Percentiles rank a stretch among this genome's conserved stretches.
These are phyloP conservation scores for Xylaria sp. DNA, from an alignment of 2,329 filamentous ascomycete species.

Conservation along the genomic window DNA sequence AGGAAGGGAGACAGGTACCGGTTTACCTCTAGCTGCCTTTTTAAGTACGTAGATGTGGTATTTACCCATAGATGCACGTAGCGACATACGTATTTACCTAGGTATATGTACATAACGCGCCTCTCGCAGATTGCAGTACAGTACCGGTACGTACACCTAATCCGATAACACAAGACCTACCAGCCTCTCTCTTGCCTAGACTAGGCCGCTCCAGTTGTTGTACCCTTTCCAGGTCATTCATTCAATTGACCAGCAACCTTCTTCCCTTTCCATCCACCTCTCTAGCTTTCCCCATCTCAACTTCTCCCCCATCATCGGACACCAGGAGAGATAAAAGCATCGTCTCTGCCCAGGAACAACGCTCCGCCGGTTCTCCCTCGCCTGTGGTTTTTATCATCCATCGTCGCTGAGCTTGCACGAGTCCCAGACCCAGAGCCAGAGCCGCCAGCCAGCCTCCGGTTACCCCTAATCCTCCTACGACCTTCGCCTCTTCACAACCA, in stretches of 20 bases:
- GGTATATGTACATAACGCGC: constrained; percentile 11
- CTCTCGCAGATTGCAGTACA: neutral
- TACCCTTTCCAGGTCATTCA: constrained; percentile 40
- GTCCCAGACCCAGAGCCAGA: constrained; percentile 25
- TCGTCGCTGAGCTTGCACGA: constrained; percentile 36
- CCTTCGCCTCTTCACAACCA: constrained; percentile 31
- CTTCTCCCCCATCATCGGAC: constrained; percentile 40
- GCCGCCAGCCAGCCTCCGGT: constrained; percentile 39
- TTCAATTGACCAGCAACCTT: constrained; percentile 49
- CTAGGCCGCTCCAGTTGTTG: constrained; percentile 35
- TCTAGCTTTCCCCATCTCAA: constrained; percentile 44
- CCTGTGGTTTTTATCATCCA: constrained; percentile 28
- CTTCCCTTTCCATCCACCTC: constrained; percentile 47
- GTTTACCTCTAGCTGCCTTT: no score
- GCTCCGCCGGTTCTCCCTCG: constrained; percentile 25
- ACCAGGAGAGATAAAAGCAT: constrained; percentile 38
- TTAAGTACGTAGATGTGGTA: neutral
- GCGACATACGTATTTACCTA: constrained; percentile 13
- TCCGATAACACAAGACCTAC: constrained; percentile 22
- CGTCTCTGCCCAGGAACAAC: constrained; percentile 24
- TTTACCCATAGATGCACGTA: constrained; percentile 17
- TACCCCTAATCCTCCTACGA: constrained; percentile 43
- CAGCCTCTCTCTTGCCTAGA: constrained; percentile 31
- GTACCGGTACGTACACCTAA: constrained; percentile 6
- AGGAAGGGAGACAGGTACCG: neutral